Evolutionary conservation across 2,329 filamentous ascomycete genomes (phyloP).

Genomic region (Fusarium heterosporum): DNA sequence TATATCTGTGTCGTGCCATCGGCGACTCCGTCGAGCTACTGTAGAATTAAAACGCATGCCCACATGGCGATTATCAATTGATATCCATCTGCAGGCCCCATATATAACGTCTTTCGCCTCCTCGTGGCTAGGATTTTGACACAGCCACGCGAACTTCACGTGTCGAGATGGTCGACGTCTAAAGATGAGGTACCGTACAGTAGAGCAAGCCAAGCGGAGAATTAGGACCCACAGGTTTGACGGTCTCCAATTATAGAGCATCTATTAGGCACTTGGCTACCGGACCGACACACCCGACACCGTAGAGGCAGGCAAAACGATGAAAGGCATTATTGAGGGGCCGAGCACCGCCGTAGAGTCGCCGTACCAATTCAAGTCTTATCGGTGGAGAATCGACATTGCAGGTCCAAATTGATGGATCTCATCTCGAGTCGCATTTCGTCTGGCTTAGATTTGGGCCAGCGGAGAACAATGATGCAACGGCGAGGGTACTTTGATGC

Average conservation of each 20-base stretch:
- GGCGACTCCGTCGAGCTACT: slow-evolving; percentile 21
- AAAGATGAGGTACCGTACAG: neutral
- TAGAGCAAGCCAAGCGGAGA: neutral
- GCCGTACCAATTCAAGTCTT: slow-evolving; percentile 18
- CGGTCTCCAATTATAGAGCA: slow-evolving; percentile 17
- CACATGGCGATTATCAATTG: slow-evolving; percentile 25
- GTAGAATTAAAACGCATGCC: slow-evolving; percentile 5
- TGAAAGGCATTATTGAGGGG: slow-evolving; percentile 32
- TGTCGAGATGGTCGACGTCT: slow-evolving; percentile 6
- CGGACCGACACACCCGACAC: slow-evolving; percentile 24
- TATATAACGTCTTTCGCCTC: slow-evolving; percentile 20
- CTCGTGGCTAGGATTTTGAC: slow-evolving; percentile 23
- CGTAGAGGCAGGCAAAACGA: slow-evolving; percentile 5
- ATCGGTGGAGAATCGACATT: slow-evolving; percentile 30
- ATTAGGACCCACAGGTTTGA: neutral
- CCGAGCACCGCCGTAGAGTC: slow-evolving; percentile 34
- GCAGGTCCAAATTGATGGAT: neutral
- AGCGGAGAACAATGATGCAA: slow-evolving; percentile 34
- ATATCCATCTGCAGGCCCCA: neutral
- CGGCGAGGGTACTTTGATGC: slow-evolving; percentile 22
- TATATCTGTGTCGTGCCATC: slow-evolving; percentile 5
- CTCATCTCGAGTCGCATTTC: slow-evolving; percentile 1
- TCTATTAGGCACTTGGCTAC: neutral
- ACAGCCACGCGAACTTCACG: slow-evolving; percentile 38
- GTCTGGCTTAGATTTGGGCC: slow-evolving; percentile 17